These are phyloP conservation scores for Fusarium vanettenii DNA, from an alignment of 2,329 filamentous ascomycete species.

Conservation along the genomic window DNA sequence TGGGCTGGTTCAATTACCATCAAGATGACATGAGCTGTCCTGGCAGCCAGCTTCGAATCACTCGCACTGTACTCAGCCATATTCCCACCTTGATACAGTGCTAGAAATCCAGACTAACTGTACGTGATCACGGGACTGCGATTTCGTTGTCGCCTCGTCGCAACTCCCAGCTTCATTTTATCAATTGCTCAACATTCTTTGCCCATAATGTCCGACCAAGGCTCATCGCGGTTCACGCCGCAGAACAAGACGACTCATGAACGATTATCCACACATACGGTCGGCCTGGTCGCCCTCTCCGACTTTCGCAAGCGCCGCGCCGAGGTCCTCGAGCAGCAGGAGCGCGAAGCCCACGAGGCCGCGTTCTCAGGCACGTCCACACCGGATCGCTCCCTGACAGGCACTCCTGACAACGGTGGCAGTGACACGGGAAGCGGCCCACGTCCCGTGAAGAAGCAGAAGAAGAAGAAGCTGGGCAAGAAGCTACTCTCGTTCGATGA, in stretches of 20 bases:
- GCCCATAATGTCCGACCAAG: conserved; percentile 54
- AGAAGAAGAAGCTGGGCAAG: conserved; percentile 58
- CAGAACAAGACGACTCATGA: conserved; percentile 84
- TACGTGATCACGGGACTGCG: conserved; percentile 10
- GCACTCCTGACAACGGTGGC: conserved; percentile 58
- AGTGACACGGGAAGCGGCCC: conserved; percentile 47
- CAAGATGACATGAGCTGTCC: background rate
- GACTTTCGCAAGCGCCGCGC: conserved; percentile 97
- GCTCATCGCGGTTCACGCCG: conserved; percentile 74
- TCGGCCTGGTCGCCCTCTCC: conserved; percentile 89
- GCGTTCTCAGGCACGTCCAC: conserved; percentile 60
- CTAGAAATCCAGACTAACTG: background rate
- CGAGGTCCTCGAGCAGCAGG: conserved; percentile 91
- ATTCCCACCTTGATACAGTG: background rate
- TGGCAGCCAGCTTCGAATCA: no score
- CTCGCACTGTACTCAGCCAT: background rate
- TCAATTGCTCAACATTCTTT: background rate
- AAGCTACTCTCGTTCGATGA: conserved; percentile 72
- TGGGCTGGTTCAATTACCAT: background rate
- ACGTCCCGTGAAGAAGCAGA: conserved; percentile 48
- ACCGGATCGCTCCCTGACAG: conserved; percentile 61
- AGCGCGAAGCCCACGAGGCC: conserved; percentile 79
- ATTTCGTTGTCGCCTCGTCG: conserved; percentile 1
- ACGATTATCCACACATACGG: conserved; percentile 84
- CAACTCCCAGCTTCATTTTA: background rate